Conservation (phyloP, 768 basidiomycete species). For the Tephrocybe sp. region DNA sequence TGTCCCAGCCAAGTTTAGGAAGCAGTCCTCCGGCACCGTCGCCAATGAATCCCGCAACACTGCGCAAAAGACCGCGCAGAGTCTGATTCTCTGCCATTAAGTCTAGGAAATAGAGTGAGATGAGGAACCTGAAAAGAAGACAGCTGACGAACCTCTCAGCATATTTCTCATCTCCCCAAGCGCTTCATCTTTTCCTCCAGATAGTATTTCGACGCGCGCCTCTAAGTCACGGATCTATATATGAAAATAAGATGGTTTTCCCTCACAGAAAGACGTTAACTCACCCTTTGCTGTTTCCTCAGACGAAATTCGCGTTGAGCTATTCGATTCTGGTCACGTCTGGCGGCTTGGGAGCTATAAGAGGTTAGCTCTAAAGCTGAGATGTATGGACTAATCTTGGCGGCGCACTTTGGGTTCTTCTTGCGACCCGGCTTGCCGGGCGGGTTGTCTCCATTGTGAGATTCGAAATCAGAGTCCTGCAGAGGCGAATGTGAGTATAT, state of each 20-base stretch:
- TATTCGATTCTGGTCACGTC: slow-evolving; percentile 88
- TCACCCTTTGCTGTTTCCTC: slow-evolving; percentile 84
- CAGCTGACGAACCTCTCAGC: slow-evolving; percentile 56
- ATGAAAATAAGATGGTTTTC: slow-evolving; percentile 1
- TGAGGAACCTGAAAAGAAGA: background rate
- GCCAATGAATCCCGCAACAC: slow-evolving; percentile 78
- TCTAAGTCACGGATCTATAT: slow-evolving; percentile 92
- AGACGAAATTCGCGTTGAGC: slow-evolving; percentile 93
- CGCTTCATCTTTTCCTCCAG: slow-evolving; percentile 89
- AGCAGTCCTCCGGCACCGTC: slow-evolving; percentile 82
- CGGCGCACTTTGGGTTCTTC: slow-evolving; percentile 83
- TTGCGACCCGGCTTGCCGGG: slow-evolving; percentile 76
- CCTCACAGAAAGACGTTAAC: slow-evolving; percentile 16
- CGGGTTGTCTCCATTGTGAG: slow-evolving; percentile 39
- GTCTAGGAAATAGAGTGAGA: slow-evolving; percentile 40
- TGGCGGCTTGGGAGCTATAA: slow-evolving; percentile 79
- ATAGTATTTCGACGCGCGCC: slow-evolving; percentile 92
- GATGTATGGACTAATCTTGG: slow-evolving; percentile 5
- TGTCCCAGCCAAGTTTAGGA: slow-evolving; percentile 77
- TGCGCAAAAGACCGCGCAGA: slow-evolving; percentile 76
- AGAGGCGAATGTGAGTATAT: slow-evolving; percentile 3
- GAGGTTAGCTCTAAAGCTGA: slow-evolving; percentile 4
- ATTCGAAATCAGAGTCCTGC: slow-evolving; percentile 72
- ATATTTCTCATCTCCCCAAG: slow-evolving; percentile 81
- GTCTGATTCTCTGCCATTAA: slow-evolving; percentile 89